Conservation (phyloP, 495 filamentous ascomycete species). For the Annulohypoxylon moriforme region DNA sequence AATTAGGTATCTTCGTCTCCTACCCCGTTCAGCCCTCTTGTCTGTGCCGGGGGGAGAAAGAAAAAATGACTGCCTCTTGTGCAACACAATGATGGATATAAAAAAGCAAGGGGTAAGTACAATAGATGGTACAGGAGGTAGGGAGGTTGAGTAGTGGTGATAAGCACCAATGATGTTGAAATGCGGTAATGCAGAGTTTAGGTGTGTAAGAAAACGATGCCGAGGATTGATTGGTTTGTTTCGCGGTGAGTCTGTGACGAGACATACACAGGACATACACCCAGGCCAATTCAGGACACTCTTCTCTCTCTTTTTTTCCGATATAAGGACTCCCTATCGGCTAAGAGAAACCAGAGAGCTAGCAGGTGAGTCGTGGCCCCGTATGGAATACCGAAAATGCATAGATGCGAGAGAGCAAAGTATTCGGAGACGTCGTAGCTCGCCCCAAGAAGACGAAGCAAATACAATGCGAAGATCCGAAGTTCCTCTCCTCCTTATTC, state of each 20-base stretch:
- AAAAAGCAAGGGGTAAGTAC: conserved; percentile 41
- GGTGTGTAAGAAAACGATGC: conserved; percentile 38
- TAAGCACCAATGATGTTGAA: conserved; percentile 43
- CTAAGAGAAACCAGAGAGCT: neutral
- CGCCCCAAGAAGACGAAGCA: conserved; percentile 20
- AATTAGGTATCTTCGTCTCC: conserved; percentile 31
- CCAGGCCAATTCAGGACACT: conserved; percentile 21
- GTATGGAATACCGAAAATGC: conserved; percentile 8
- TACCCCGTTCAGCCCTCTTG: conserved; percentile 27
- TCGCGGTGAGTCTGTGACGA: conserved; percentile 36
- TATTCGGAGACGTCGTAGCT: conserved; percentile 2
- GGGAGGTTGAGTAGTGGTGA: conserved; percentile 29
- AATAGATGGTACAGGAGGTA: conserved; percentile 40
- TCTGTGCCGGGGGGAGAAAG: conserved; percentile 10
- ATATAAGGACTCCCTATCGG: conserved; percentile 3
- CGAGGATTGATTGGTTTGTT: conserved; percentile 35
- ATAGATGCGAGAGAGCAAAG: neutral
- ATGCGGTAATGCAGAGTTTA: conserved; percentile 35
- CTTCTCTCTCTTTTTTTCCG: conserved; percentile 3
- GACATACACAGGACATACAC: conserved; percentile 25
- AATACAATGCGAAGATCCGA: conserved; percentile 10
- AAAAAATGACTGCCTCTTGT: conserved; percentile 17
- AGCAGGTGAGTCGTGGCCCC: neutral
- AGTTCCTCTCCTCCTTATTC: conserved; percentile 27
- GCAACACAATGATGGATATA: conserved; percentile 31